Conservation (phyloP, 2,329 filamentous ascomycete genomes). For the Claviceps purpurea region DNA sequence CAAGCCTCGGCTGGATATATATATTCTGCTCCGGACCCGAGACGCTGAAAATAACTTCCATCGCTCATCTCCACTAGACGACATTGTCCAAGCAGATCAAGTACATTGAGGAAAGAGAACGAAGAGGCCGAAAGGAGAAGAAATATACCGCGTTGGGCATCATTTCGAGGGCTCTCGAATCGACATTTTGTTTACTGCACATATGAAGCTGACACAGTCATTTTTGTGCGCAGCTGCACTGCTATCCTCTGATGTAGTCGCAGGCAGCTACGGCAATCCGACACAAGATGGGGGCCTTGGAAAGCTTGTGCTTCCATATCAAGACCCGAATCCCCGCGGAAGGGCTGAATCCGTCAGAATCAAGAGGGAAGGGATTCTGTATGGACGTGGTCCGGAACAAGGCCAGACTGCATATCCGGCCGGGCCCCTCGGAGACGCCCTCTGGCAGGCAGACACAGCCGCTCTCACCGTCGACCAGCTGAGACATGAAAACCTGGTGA, state of each 20-base stretch:
- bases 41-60: too few relatives aligned
- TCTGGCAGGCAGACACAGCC: slow-evolving; percentile 1
- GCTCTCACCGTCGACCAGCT: background rate
- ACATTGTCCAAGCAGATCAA: too few relatives aligned
- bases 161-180: background rate
- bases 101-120: background rate
- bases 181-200: background rate
- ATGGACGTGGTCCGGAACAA: slow-evolving; percentile 1
- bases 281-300: background rate
- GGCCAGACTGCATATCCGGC: slow-evolving; percentile 1
- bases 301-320: background rate
- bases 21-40: too few relatives aligned
- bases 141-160: background rate
- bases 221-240: background rate
- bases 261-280: background rate
- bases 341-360: background rate
- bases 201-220: background rate
- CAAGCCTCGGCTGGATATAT: too few relatives aligned
- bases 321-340: background rate
- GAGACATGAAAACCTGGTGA: background rate
- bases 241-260: background rate
- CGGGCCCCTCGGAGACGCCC: background rate
- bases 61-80: too few relatives aligned
- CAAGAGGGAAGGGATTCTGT: background rate
- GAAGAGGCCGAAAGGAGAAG: background rate